phyloP scores from a whole-genome alignment of 345 rosid species.

The Eucalyptus sp. region DNA sequence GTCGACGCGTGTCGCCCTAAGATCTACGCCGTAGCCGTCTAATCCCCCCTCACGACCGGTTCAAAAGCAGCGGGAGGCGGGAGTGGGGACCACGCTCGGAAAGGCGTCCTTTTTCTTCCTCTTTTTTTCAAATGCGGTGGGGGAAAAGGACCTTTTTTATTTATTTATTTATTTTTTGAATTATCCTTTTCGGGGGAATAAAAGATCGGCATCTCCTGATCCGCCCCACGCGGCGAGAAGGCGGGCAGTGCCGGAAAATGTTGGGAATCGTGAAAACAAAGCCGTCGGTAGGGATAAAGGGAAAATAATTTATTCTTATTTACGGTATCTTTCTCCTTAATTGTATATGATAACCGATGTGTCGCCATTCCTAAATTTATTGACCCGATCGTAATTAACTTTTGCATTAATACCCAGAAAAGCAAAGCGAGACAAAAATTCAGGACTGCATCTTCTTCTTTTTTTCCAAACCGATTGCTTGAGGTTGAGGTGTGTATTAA shows the following conservation, averaged over 20 bases:
- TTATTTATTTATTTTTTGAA: not conserved
- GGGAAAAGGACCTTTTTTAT: not conserved
- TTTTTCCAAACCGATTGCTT: too few relatives aligned
- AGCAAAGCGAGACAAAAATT: not conserved
- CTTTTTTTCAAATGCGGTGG: not conserved
- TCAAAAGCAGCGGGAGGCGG: not conserved
- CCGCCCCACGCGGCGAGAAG: not conserved
- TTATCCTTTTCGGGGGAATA: not conserved
- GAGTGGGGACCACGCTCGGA: not conserved
- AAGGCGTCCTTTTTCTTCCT: not conserved
- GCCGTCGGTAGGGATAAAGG: not conserved
- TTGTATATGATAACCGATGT: not conserved
- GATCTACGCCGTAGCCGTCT: not conserved
- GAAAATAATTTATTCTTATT: not conserved
- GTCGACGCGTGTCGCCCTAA: not conserved
- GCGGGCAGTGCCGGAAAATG: not conserved
- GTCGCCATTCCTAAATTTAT: not conserved
- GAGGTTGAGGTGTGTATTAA: not conserved
- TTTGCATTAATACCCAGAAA: not conserved
- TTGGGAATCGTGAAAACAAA: not conserved
- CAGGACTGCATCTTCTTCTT: accelerated
- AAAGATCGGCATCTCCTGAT: not conserved
- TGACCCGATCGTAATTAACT: not conserved
- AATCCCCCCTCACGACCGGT: not conserved
- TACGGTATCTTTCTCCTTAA: not conserved